Conservation (phyloP, 305 asterid genomes). For the Fraxinus latifolia region DNA sequence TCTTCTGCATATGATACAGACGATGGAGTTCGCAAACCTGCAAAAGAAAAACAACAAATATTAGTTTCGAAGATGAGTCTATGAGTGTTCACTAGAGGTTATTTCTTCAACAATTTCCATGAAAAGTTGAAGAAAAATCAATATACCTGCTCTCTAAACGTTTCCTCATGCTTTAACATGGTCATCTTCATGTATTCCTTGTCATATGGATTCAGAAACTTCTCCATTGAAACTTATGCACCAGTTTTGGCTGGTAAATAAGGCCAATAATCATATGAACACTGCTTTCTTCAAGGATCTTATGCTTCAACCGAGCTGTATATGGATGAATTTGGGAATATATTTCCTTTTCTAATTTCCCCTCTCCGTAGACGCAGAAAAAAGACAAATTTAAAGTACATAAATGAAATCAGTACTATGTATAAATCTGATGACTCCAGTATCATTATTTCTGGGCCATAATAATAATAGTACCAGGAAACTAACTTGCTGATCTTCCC, state of each 20-base stretch:
- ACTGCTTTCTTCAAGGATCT: neutral
- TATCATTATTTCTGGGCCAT: neutral
- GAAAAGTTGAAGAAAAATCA: neutral
- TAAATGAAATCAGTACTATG: neutral
- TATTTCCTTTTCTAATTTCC: neutral
- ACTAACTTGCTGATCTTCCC: neutral
- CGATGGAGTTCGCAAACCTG: conserved; percentile 57
- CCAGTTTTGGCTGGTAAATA: neutral
- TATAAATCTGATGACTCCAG: neutral
- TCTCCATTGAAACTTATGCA: conserved; percentile 43
- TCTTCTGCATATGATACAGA: conserved; percentile 47
- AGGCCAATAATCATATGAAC: neutral
- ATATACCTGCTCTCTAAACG: conserved; percentile 75
- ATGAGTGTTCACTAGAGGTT: neutral
- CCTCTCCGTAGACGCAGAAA: conserved; percentile 22
- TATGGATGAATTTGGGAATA: neutral
- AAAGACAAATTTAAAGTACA: neutral
- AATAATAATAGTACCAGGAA: neutral
- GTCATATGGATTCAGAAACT: conserved; percentile 56
- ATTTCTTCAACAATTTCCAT: neutral
- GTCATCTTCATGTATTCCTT: conserved; percentile 77
- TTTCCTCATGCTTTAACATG: conserved; percentile 86
- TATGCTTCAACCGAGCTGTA: neutral
- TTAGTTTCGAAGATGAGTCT: neutral
- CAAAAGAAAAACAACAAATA: neutral